phyloP scores from a whole-genome alignment of 1,139 yeast genomes.

The Geotrichum phurueaensis region DNA sequence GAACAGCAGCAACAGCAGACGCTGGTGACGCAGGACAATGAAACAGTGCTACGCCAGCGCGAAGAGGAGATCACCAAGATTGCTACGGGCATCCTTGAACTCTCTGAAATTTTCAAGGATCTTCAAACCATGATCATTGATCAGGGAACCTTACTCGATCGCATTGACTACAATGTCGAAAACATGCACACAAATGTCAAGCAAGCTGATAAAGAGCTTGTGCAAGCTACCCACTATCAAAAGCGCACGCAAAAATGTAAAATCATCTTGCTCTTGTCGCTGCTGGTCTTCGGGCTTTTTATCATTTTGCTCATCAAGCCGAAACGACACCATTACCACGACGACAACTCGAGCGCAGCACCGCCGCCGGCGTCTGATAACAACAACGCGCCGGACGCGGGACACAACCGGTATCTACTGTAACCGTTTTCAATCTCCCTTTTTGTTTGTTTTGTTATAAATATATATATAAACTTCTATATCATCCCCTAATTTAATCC shows the following conservation, averaged over 20 bases:
- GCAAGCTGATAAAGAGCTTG: slow-evolving; percentile 70
- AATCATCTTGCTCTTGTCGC: slow-evolving; percentile 62
- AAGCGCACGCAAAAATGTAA: slow-evolving; percentile 88
- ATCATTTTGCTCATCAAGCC: slow-evolving; percentile 71
- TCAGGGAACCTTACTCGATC: slow-evolving; percentile 87
- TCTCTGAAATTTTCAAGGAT: slow-evolving; percentile 87
- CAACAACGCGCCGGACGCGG: not conserved
- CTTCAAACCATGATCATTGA: slow-evolving; percentile 88
- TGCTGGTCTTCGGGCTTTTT: slow-evolving; percentile 67
- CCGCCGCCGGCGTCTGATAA: slow-evolving; percentile 18
- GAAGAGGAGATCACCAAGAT: slow-evolving; percentile 84
- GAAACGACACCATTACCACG: slow-evolving; percentile 25
- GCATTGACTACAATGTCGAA: slow-evolving; percentile 86
- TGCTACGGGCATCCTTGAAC: slow-evolving; percentile 91
- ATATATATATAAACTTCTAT: no score
- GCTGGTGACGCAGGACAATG: slow-evolving; percentile 7
- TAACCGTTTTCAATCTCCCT: not conserved
- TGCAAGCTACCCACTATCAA: slow-evolving; percentile 74
- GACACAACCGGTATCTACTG: not conserved
- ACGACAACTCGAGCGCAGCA: slow-evolving; percentile 10
- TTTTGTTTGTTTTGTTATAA: no score
- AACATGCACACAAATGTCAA: slow-evolving; percentile 70
- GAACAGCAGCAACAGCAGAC: slow-evolving; percentile 3
- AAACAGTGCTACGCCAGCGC: slow-evolving; percentile 43
- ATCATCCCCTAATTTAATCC: no score